Conservation (phyloP, 2,329 filamentous ascomycete genomes). For the Epichloe amarillans region DNA sequence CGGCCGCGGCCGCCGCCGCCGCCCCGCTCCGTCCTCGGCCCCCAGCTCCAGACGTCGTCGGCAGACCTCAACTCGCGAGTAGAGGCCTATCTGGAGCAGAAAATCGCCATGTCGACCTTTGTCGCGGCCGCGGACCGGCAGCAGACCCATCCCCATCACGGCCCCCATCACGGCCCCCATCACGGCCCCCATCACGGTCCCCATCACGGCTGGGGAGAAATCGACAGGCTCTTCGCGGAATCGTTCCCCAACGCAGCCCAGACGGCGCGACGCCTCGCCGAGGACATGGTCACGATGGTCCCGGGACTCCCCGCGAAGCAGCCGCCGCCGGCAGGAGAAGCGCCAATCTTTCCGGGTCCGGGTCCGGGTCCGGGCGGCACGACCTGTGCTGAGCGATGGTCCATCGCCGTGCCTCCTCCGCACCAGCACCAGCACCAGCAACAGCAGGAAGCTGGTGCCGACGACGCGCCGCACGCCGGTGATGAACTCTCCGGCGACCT, state of each 20-base stretch:
- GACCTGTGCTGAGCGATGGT: not conserved
- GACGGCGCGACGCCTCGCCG: not conserved
- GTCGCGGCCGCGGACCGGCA: not conserved
- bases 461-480: not conserved
- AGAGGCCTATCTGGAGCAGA: conserved; percentile 1
- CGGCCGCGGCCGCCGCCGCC: not conserved
- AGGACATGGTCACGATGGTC: not conserved
- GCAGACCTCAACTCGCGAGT: not conserved
- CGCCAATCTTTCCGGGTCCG: too few relatives aligned
- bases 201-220: not conserved
- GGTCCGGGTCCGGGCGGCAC: too few relatives aligned
- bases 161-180: too few relatives aligned
- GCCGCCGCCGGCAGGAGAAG: too few relatives aligned
- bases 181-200: too few relatives aligned
- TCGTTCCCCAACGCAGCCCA: conserved; percentile 1
- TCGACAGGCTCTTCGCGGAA: not conserved
- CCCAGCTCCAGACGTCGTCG: not conserved
- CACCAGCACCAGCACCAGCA: not conserved
- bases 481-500: not conserved
- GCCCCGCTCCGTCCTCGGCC: not conserved
- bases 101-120: not conserved
- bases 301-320: not conserved
- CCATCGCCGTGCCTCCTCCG: not conserved
- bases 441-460: not conserved
- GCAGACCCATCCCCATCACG: not conserved